Percentiles rank a stretch among this genome's conserved stretches.
phyloP scores from a whole-genome alignment of 2,329 filamentous ascomycete genomes.

The Aspergillus spinulosporus region DNA sequence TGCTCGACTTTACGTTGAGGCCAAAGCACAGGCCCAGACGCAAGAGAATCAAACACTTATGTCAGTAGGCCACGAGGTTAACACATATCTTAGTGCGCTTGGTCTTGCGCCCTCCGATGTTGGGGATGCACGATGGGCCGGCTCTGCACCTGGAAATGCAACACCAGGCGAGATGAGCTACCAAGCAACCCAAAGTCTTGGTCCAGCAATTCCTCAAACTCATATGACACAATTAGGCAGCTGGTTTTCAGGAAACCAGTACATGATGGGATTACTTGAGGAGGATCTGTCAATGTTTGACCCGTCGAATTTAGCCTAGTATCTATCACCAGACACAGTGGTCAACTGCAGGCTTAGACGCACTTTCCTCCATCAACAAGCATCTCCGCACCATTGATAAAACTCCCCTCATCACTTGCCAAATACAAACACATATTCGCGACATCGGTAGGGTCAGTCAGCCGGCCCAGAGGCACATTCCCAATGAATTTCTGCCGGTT shows the following conservation, averaged over 20 bases:
- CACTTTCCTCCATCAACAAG: slow-evolving; percentile 61
- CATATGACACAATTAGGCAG: slow-evolving; percentile 53
- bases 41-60: slow-evolving; percentile 49
- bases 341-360: slow-evolving; percentile 26
- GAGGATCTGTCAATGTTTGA: slow-evolving; percentile 52
- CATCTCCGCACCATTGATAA: slow-evolving; percentile 71
- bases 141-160: slow-evolving; percentile 1
- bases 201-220: slow-evolving; percentile 11
- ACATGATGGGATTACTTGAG: slow-evolving; percentile 65
- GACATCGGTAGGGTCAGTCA: slow-evolving; percentile 58
- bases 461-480: slow-evolving; percentile 46
- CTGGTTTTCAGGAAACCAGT: slow-evolving; percentile 66
- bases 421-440: slow-evolving; percentile 70
- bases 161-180: slow-evolving; percentile 14
- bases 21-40: slow-evolving; percentile 58
- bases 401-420: slow-evolving; percentile 68
- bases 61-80: slow-evolving; percentile 60
- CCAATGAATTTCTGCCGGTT: slow-evolving; percentile 47
- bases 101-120: slow-evolving; percentile 54
- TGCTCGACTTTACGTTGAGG: slow-evolving; percentile 62
- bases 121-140: slow-evolving; percentile 13
- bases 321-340: background rate
- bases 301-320: slow-evolving; percentile 18
- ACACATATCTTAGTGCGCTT: slow-evolving; percentile 64
- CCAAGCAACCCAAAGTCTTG: slow-evolving; percentile 17